Base-by-base conservation (phyloP, 129 eudicot genomes). In the Arctium lappa region DNA sequence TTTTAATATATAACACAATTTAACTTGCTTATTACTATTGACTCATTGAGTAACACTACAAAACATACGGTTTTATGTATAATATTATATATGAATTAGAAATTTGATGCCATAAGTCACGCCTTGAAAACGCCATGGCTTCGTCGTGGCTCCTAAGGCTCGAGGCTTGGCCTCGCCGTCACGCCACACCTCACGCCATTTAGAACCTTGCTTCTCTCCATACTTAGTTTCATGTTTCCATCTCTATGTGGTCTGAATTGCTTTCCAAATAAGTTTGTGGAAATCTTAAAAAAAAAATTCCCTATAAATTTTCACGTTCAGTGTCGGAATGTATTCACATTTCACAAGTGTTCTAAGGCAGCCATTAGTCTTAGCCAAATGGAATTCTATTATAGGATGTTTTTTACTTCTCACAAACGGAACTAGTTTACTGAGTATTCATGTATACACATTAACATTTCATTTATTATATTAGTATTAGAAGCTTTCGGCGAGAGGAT, bases 401-500 rank as follows among this genome's bases (percentile, higher is more conserved):
- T 7, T 30, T 65, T 42, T 42, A 63, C 80, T 72, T 6, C 71
- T 12, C 62, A 82, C 16, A 15, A n/a, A 12, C 12, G 18, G 27
- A 48, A 32, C 7, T 76, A n/a, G 76, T 75, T 68, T 68, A 11
- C 65, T 74, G 39, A 31, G 32, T 77, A 70, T 79, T n/a, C 56
- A 18, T 38, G 53, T 33, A 63, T 39, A 42, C 11, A 9, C 53
- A 38, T 63, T 66, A 71, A 76, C 80, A 66, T 46, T 77, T 81
- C 44, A 6, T 66, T 42, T 27, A 42, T 70, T 69, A 32, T 42
- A 71, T 73, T 72, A 94, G 97, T 74, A 82, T 88, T 78, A 88
- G 86, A 85, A 80, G 92, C 87, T 83, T 81, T 82, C 86, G 76
- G 86, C 76, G n/a, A 32, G 90, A 81, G 38, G 86, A 82, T 81